Evolutionary conservation across 805 yeast genomes (phyloP).

Genomic region (Lachancea sp.): DNA sequence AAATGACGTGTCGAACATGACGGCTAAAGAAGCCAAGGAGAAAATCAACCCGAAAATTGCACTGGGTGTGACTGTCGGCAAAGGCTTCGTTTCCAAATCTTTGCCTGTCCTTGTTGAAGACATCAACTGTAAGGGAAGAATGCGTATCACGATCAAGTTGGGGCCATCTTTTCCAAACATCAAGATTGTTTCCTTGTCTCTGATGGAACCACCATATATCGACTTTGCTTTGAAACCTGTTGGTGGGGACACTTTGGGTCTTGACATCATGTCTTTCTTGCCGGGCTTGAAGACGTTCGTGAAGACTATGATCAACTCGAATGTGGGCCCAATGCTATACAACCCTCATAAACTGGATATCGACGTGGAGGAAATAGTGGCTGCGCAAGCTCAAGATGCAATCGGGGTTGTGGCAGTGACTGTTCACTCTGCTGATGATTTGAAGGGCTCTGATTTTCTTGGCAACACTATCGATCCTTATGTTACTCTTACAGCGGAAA

Average conservation of each 20-base stretch:
- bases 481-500: constrained; percentile 41
- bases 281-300: constrained; percentile 76
- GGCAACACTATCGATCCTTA: constrained; percentile 53
- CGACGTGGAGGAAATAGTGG: constrained; percentile 66
- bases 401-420: constrained; percentile 64
- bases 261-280: constrained; percentile 76
- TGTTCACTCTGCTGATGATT: constrained; percentile 45
- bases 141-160: constrained; percentile 57
- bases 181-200: constrained; percentile 60
- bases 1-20: constrained; percentile 77
- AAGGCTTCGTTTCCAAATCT: constrained; percentile 68
- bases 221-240: constrained; percentile 79
- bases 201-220: constrained; percentile 71
- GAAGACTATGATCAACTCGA: constrained; percentile 60
- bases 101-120: constrained; percentile 76
- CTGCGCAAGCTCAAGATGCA: constrained; percentile 57
- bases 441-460: constrained; percentile 36
- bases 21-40: constrained; percentile 61
- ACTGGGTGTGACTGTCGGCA: constrained; percentile 73
- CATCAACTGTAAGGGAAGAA: constrained; percentile 67
- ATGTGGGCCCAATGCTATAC: constrained; percentile 68
- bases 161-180: constrained; percentile 72
- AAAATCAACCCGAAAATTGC: constrained; percentile 77
- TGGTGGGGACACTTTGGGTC: constrained; percentile 83
- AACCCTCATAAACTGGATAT: constrained; percentile 77